Percentiles rank a stretch among this genome's conserved stretches.
These are phyloP conservation scores for Tirmania nivea DNA, from an alignment of 495 filamentous ascomycete genomes.

Conservation along the genomic window DNA sequence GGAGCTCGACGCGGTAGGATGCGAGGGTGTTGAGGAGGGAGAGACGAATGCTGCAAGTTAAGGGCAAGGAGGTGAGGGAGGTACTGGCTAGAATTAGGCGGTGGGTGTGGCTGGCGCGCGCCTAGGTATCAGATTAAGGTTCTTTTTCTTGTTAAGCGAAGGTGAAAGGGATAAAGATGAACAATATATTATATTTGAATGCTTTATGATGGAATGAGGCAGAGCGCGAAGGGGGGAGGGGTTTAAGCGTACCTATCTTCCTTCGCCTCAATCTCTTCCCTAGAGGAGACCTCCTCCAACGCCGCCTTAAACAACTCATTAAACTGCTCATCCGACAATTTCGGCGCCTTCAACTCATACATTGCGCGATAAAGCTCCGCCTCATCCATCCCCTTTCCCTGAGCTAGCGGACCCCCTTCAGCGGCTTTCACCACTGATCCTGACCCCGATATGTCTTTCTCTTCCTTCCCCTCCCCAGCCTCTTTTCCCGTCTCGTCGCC, in stretches of 20 bases:
- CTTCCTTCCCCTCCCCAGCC: background rate
- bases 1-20: slow-evolving; percentile 77
- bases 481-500: slow-evolving; percentile 8
- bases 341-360: slow-evolving; percentile 5
- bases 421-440: slow-evolving; percentile 19
- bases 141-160: slow-evolving; percentile 3
- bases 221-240: slow-evolving; percentile 1
- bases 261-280: slow-evolving; percentile 58
- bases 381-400: slow-evolving; percentile 46
- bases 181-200: too few species aligned
- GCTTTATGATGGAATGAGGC: background rate
- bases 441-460: background rate
- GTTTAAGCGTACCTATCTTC: slow-evolving; percentile 50
- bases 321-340: slow-evolving; percentile 48
- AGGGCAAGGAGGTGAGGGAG: slow-evolving; percentile 73
- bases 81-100: slow-evolving; percentile 26
- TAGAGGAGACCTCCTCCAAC: slow-evolving; percentile 57
- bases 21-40: slow-evolving; percentile 79
- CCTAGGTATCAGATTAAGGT: slow-evolving; percentile 22
- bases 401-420: slow-evolving; percentile 33
- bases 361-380: slow-evolving; percentile 35
- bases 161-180: too few species aligned
- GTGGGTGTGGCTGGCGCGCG: slow-evolving; percentile 53
- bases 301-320: slow-evolving; percentile 78
- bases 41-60: slow-evolving; percentile 70